phyloP scores from a whole-genome alignment of 768 basidiomycete species.

The Amanita exitialis region DNA sequence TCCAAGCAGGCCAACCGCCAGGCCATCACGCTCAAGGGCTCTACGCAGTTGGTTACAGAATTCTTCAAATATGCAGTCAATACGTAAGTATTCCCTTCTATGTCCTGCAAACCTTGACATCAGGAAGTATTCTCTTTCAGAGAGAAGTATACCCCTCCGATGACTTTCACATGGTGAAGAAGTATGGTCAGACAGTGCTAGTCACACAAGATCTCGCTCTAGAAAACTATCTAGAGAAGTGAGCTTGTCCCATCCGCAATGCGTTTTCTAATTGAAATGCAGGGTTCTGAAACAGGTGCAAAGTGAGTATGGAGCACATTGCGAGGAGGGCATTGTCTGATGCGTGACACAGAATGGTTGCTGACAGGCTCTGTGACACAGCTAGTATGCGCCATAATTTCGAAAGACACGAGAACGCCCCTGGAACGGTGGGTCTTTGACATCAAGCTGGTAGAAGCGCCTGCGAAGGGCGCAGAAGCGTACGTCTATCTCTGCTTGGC shows the following conservation, averaged over 20 bases:
- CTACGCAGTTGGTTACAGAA: slow-evolving; percentile 87
- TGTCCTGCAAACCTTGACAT: slow-evolving; percentile 8
- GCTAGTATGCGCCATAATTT: slow-evolving; percentile 91
- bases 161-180: slow-evolving; percentile 99
- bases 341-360: slow-evolving; percentile 68
- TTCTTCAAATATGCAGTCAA: slow-evolving; percentile 99
- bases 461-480: slow-evolving; percentile 38
- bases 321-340: not conserved
- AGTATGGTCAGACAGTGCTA: slow-evolving; percentile 93
- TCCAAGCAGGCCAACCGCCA: slow-evolving; percentile 50
- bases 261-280: slow-evolving; percentile 2
- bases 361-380: slow-evolving; percentile 88
- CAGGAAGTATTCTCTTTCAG: slow-evolving; percentile 83
- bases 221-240: slow-evolving; percentile 89
- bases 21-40: slow-evolving; percentile 92
- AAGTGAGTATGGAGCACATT: slow-evolving; percentile 41
- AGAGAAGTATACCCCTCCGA: slow-evolving; percentile 95
- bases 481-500: slow-evolving; percentile 22
- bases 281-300: slow-evolving; percentile 91
- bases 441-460: slow-evolving; percentile 70
- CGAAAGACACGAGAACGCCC: slow-evolving; percentile 84
- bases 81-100: slow-evolving; percentile 46
- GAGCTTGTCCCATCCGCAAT: slow-evolving; percentile 7
- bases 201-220: slow-evolving; percentile 90
- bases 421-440: slow-evolving; percentile 99